Percentiles rank a stretch among this genome's conserved stretches.
Evolutionary conservation across 345 rosid species (phyloP).

Genomic region (Arabis alpina): DNA sequence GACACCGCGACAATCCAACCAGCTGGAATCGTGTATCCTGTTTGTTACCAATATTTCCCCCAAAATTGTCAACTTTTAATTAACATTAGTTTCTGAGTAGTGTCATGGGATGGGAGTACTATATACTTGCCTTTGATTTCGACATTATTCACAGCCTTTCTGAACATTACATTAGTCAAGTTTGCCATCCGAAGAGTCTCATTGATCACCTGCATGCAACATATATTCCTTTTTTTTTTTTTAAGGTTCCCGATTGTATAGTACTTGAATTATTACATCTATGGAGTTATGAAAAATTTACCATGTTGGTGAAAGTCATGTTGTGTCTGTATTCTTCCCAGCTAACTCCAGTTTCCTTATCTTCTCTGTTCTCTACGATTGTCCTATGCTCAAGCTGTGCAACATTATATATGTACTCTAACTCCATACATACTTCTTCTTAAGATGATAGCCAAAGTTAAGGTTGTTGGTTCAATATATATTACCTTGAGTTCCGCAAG

Average conservation of each 20-base stretch:
- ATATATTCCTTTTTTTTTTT: background rate
- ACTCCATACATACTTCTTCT: background rate
- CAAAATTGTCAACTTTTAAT: background rate
- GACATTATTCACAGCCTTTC: constrained; percentile 45
- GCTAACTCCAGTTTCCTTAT: constrained; percentile 18
- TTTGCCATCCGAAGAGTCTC: constrained; percentile 47
- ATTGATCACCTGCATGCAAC: constrained; percentile 32
- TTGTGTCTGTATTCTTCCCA: constrained; percentile 52
- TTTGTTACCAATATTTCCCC: background rate
- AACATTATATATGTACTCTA: background rate
- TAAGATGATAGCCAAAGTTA: background rate
- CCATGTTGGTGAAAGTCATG: constrained; percentile 53
- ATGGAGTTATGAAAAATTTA: background rate
- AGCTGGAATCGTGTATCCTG: too few relatives aligned
- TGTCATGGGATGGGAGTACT: background rate
- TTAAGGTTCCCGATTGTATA: background rate
- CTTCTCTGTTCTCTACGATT: constrained; percentile 20
- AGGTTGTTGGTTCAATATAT: background rate
- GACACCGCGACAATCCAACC: too few relatives aligned
- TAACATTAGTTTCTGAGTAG: background rate
- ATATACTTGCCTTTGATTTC: constrained; percentile 42
- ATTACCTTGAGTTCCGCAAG: constrained; percentile 37
- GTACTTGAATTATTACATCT: too few relatives aligned
- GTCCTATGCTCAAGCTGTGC: constrained; percentile 28
- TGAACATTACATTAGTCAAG: constrained; percentile 35